Conservation (phyloP, 441 rosid genomes). For the Erysimum cheiri region DNA sequence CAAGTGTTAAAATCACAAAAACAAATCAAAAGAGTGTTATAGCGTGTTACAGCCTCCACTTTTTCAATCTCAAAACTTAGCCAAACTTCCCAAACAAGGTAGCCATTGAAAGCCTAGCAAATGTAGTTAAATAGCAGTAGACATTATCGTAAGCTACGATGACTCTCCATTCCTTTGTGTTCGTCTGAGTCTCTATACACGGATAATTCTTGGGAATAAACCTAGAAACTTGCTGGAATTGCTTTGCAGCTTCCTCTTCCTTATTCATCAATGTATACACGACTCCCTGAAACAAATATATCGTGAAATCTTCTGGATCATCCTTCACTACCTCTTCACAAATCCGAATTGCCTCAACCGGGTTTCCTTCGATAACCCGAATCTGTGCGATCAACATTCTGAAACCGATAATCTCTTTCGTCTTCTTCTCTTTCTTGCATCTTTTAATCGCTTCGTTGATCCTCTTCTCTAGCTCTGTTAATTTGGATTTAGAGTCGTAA, state of each 20-base stretch:
- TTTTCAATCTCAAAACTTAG: background rate
- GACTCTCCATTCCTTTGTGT: background rate
- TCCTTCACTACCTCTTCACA: conserved; percentile 70
- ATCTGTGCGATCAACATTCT: conserved; percentile 72
- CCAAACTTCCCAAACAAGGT: background rate
- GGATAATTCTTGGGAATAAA: conserved; percentile 67
- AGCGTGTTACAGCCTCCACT: background rate
- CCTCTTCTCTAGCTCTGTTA: conserved; percentile 54
- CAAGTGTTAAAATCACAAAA: background rate
- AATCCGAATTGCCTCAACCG: conserved; percentile 64
- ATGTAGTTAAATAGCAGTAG: background rate
- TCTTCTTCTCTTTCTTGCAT: conserved; percentile 65
- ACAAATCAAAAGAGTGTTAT: background rate
- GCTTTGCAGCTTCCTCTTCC: conserved; percentile 70
- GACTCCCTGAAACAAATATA: conserved; percentile 71
- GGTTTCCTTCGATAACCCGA: conserved; percentile 62
- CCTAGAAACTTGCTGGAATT: conserved; percentile 49
- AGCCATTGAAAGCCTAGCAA: background rate
- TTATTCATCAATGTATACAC: conserved; percentile 64
- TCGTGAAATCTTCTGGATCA: conserved; percentile 77
- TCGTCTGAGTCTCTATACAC: conserved; percentile 39
- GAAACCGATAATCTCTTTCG: conserved; percentile 61
- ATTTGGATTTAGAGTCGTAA: conserved; percentile 49
- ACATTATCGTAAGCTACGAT: conserved; percentile 6
- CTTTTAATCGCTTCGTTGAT: conserved; percentile 63